Base-by-base conservation (phyloP, 331 rosid species). In the Phaseolus coccineus region DNA sequence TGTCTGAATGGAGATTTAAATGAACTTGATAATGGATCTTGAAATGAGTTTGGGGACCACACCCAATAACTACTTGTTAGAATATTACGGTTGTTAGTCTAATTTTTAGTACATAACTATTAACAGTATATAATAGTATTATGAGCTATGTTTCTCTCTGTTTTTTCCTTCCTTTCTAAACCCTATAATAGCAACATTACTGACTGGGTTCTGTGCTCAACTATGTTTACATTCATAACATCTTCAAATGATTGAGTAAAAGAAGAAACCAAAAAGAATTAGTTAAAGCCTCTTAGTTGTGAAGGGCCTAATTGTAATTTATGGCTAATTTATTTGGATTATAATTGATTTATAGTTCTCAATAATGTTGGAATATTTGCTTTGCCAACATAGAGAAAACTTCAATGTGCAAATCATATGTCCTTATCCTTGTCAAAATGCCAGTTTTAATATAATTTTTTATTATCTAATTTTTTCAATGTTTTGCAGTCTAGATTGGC, bases 401-500 rank as follows among this genome's bases (percentile, higher is more conserved):
- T 15, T 59, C 27, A 6, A 74, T 16, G 11, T 35, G 65, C 56
- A 51, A 27, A 63, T 65, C 63, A 65, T 5, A 19, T 31, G 66
- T 44, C 51, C 56, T 44, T 65, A 8, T 8, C 44, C 7, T 80
- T 40, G 22, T 74, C 84, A 46, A 44, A 53, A 22, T 64, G 25
- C 53, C 44, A 22, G 33, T 73, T 65, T 22, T 28, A 7, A 22
- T 55, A 71, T 53, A 33, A 10, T 44, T 66, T 66, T 73, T 73
- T 44, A 13, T 67, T 9, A 77, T 64, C 40, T 79, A 44, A 59
- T 39, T 51, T 10, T 64, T 25, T 47, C 81, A 64, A 58, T 85
- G 77, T 84, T 82, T 87, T 84, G 76, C 97, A 95, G 99, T 67
- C 94, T 89, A 91, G 91, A 88, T 69, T 95, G 89, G 99, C 99